A percentile compares a stretch with the other conserved stretches of the same genome.
Conservation (phyloP, 2,329 filamentous ascomycete genomes). For the Pestalotiopsis sp. region DNA sequence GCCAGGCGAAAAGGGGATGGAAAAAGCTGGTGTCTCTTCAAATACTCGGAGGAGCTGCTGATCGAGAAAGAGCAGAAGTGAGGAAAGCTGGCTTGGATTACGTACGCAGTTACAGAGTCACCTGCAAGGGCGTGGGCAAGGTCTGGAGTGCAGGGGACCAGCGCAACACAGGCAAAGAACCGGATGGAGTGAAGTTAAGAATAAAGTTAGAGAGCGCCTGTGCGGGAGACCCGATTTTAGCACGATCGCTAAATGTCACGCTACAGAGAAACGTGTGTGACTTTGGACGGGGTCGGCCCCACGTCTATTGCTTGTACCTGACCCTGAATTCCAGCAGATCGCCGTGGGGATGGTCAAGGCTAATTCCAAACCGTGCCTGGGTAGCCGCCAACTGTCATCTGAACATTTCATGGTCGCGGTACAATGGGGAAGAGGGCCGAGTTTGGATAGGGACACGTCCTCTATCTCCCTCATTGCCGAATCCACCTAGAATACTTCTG, state of each 20-base stretch:
- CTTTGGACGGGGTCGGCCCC: neutral
- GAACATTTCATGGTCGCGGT: neutral
- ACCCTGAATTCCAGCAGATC: neutral
- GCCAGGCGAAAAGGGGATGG: no score
- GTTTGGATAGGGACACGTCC: neutral
- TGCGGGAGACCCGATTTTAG: constrained; percentile 9
- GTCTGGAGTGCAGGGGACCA: neutral
- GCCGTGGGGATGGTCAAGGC: neutral
- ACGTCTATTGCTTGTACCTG: neutral
- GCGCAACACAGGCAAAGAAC: neutral
- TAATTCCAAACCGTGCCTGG: neutral
- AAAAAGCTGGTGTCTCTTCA: no score
- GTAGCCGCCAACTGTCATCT: constrained; percentile 4
- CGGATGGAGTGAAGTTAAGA: constrained; percentile 11
- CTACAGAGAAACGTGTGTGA: neutral
- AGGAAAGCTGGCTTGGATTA: neutral
- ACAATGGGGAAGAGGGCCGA: neutral
- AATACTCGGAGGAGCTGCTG: no score
- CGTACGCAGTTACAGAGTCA: neutral
- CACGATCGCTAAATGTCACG: constrained; percentile 9
- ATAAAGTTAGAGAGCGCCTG: constrained; percentile 10
- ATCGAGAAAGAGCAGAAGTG: neutral
- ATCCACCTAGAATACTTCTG: neutral
- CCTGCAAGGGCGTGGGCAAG: neutral
- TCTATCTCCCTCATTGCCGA: neutral